Evolutionary conservation across 495 filamentous ascomycete genomes (phyloP), one percentile per base, ranked within the genome.

Genomic region (Stereocaulon alpinum): DNA sequence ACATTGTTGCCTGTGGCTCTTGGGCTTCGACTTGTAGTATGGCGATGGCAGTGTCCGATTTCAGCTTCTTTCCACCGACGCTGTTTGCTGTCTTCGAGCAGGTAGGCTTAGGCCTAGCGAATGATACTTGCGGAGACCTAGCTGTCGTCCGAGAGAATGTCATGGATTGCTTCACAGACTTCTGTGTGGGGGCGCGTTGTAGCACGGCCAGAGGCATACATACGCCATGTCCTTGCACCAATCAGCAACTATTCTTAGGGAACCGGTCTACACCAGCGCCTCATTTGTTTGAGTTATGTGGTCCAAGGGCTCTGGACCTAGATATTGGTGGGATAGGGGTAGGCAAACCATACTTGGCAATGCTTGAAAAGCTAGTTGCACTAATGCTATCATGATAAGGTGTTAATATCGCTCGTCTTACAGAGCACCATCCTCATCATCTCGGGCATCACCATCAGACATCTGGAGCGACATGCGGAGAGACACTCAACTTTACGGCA

Each of bases 291-390:
- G 43, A 49, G 17, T n/a, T 59, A 15, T 59, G 44, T 22, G 12
- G 24, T 37, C 56, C 44, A 2, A 59, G 47, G 45, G 50, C 18
- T 22, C 14, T 59, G 20, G 42, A 42, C 24, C 27, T 44, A 7
- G 56, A 59, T 20, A 42, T 59, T 40, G 56, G 56, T 10, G 56
- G 56, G 2, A 51, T 51, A 12, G 56, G 56, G 18, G 45, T 59
- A 24, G 7, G 56, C 37, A 11, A 24, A 24, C 1, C 24, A 24
- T 24, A 24, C 24, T 24, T 24, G 24, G 24, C 24, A 24, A 24
- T 24, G 24, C 24, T 24, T 24, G 24, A 24, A 24, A 24, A 24
- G 24, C 24, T 3, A 24, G 1, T 24, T 24, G 24, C 24, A 24
- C 24, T 24, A 3, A 24, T 24, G 24, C 24, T 24, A 24, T 24